Base-by-base conservation (phyloP, 768 basidiomycete genomes). In the Phylloporus sp. region DNA sequence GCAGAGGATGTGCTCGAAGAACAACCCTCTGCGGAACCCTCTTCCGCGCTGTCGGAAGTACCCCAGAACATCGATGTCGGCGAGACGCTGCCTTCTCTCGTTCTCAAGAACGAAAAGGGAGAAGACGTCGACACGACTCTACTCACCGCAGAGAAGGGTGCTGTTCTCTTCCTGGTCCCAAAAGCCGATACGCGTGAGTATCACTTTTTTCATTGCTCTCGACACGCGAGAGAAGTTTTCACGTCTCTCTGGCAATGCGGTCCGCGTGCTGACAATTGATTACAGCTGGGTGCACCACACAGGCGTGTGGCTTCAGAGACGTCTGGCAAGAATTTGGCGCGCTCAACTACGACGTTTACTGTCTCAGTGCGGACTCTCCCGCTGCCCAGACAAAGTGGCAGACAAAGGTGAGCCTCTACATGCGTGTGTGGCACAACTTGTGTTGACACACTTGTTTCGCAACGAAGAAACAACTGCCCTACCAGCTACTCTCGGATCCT, bases 241-340 rank as follows among this genome's bases (percentile, higher is more conserved):
- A 35, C 18, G 31, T 29, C 18, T 42, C 45, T 13, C 24, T 38
- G 31, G 52, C 13, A 31, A 28, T 29, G n/a, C 10, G 6, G 8
- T 39, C 20, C 41, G 26, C 40, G 35, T 31, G 41, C 56, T 52
- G 50, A 52, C 50, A 24, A 49, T 55, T 13, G 34, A 23, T 32
- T 18, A 9, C 54, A 90, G 88, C 88, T 47, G 93, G 95, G 28
- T 97, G 95, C 72, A 97, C 93, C 4, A 85, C 73, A 31, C 94
- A 97, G 67, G 94, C 95, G 0, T 97, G 95, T 65, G 88, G 85
- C 5, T 98, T 89, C 77, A 79, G 92, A 18, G 94, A 97, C 65
- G 75, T 75, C 47, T 90, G 87, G 66, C 79, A 84, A 5, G 85
- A 89, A 56, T 95, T 95, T 67, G 74, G 79, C 3, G 71, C 80